Conservation (phyloP, 345 rosid genomes). For the Aurinia saxatilis region DNA sequence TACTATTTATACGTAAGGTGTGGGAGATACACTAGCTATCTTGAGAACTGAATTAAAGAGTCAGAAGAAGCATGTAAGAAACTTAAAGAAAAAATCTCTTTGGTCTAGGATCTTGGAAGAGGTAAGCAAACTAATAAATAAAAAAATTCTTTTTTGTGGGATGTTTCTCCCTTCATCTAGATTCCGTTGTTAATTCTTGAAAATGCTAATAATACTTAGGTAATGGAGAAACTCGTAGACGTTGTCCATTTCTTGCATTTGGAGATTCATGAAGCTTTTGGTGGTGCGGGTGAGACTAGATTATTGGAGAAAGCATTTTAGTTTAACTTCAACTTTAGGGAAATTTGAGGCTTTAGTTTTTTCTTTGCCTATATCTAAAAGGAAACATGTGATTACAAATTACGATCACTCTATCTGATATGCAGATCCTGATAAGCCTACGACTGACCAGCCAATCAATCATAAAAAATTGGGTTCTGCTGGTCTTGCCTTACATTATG, state of each 20-base stretch:
- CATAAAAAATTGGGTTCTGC: slow-evolving; percentile 75
- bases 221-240: slow-evolving; percentile 95
- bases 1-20: slow-evolving; percentile 15
- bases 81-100: slow-evolving; percentile 86
- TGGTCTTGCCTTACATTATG: slow-evolving; percentile 96
- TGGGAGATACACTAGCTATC: slow-evolving; percentile 82
- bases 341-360: neutral
- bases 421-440: slow-evolving; percentile 62
- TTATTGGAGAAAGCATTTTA: neutral
- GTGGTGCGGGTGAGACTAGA: slow-evolving; percentile 57
- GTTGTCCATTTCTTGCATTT: slow-evolving; percentile 87
- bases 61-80: slow-evolving; percentile 85
- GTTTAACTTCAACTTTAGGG: neutral
- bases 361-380: slow-evolving; percentile 4
- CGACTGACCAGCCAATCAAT: slow-evolving; percentile 33
- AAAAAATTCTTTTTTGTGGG: neutral
- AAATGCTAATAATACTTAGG: slow-evolving; percentile 35
- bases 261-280: slow-evolving; percentile 91
- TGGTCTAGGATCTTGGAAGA: slow-evolving; percentile 97
- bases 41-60: slow-evolving; percentile 87
- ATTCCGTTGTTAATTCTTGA: slow-evolving; percentile 11
- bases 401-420: neutral
- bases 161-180: neutral
- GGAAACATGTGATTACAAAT: neutral
- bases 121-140: slow-evolving; percentile 35